Base-by-base conservation (phyloP, 139 green algal genomes). In the Auxenochlorella protothecoides region DNA sequence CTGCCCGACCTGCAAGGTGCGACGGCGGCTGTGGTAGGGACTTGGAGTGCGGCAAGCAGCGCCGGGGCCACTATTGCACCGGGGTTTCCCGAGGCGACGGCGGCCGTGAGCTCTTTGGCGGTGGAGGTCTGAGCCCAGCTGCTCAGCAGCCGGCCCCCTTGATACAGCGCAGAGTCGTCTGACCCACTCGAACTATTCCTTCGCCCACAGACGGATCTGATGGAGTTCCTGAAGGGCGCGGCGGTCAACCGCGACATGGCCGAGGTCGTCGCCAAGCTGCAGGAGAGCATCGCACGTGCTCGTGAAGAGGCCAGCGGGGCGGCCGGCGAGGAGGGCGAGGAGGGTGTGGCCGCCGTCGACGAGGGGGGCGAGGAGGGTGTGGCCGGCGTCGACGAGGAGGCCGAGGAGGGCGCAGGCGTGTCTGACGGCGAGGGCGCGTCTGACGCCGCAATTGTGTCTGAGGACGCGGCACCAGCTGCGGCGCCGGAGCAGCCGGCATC, bases 231-330 rank as follows among this genome's bases (percentile, higher is more conserved):
- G 13, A 63, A 67, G 9, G 77, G 72, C 8, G 80, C 81, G 4
- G 80, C 87, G 59, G 81, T 95, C 63, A 92, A 93, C 81, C 74
- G 53, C 52, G 87, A 85, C 72, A 92, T 93, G 84, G 76, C 60
- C 16, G 84, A 68, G 0, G 70, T 92, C 44, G 86, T 93, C 64
- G 78, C 68, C 59, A 78, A 78, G 68, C 80, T 95, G 70, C 79
- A 90, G 79, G 76, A 71, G 5, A 65, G 53, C 53, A 71, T 69
- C 27, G 64, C 27, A 44, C 27, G 27, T 44, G 27, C 27, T 44
- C 27, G 27, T 44, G 27, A 83, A 70, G 79, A 80, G 54, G 68
- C 67, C 51, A 67, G 76, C 63, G 65, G 79, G 67, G 76, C 71
- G n/a, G 81, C 60, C 1, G 69, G 72, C 55, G 70, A 76, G 27